Evolutionary conservation across 495 filamentous ascomycete genomes (phyloP), one percentile per base, ranked within the genome.

Genomic region (Daldinia vernicosa): DNA sequence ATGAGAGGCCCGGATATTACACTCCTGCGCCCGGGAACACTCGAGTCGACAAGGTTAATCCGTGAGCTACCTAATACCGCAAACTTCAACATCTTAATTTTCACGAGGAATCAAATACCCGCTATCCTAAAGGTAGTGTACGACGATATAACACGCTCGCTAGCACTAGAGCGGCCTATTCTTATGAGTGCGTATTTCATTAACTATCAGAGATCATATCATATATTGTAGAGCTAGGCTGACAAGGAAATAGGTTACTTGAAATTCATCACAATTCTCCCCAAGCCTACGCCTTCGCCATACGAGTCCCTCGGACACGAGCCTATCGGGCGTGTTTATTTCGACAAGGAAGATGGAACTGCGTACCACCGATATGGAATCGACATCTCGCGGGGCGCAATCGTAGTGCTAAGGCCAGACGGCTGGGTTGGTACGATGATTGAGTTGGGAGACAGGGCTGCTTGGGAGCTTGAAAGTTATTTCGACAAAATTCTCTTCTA

Each of bases 351-450:
- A 7, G 57, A 76, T 11, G 47, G 66, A 17, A 59, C 52, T 8
- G 82, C 78, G 32, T 80, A 83, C 66, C 43, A 22, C 4, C 67
- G 77, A 24, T 84, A 80, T 63, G 80, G 80, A 7, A 74, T 82
- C 12, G 71, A 11, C 76, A 33, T 37, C 60, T 54, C 60, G 3
- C 50, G 70, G 33, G 82, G 83, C 6, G 79, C 72, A 15, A 65
- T 84, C 14, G 67, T 82, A 7, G 75, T 84, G 0, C 40, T 84
- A 47, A 72, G 83, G 37, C 83, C 83, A 12, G 83, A 84, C 72
- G 82, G 82, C 19, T 84, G 83, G 83, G 73, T 84, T 30, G 81
- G 72, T 1, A 79, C 80, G 8, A 67, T 77, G 17, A 51, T 73
- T 4, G 32, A 33, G 30, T 58, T 83, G 30, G 60, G 56, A 4